A percentile compares a stretch with the other conserved stretches of the same genome.
phyloP scores from a whole-genome alignment of 345 rosid genomes.

The Citrus trifoliata region DNA sequence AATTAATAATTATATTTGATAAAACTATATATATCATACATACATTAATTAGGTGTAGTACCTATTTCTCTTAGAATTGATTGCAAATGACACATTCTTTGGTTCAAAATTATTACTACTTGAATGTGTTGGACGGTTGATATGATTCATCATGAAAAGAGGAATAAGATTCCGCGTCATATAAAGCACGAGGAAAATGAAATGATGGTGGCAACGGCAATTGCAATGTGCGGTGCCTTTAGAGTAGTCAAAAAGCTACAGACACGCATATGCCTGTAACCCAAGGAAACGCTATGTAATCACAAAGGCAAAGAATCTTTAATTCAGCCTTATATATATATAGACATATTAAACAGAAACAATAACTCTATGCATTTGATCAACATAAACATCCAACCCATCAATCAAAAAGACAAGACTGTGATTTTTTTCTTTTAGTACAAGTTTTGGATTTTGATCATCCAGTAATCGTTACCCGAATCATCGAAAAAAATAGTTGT shows the following conservation, averaged over 20 bases:
- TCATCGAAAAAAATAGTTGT: background rate
- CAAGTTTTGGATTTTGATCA: too few relatives aligned
- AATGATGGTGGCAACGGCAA: slow-evolving; percentile 1
- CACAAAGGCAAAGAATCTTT: slow-evolving; percentile 38
- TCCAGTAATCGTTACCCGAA: too few relatives aligned
- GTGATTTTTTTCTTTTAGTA: too few relatives aligned
- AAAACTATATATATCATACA: too few relatives aligned
- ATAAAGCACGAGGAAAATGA: slow-evolving; percentile 1
- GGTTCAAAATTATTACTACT: background rate
- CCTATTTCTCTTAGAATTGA: background rate
- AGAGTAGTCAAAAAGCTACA: slow-evolving; percentile 47
- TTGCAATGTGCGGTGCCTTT: background rate
- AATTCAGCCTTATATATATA: background rate
- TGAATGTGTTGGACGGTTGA: background rate
- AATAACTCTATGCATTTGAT: background rate
- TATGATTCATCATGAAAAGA: background rate
- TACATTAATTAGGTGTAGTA: too few relatives aligned
- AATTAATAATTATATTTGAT: too few relatives aligned
- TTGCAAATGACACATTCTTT: background rate
- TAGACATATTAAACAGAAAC: too few relatives aligned
- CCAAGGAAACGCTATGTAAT: slow-evolving; percentile 29
- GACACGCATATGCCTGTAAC: slow-evolving; percentile 18
- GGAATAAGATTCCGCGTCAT: slow-evolving; percentile 32
- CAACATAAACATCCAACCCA: background rate
- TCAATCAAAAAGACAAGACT: background rate